Evolutionary conservation across 805 yeast species (phyloP), one percentile per base, ranked within the genome.

Genomic region (Yarrowia deformans): DNA sequence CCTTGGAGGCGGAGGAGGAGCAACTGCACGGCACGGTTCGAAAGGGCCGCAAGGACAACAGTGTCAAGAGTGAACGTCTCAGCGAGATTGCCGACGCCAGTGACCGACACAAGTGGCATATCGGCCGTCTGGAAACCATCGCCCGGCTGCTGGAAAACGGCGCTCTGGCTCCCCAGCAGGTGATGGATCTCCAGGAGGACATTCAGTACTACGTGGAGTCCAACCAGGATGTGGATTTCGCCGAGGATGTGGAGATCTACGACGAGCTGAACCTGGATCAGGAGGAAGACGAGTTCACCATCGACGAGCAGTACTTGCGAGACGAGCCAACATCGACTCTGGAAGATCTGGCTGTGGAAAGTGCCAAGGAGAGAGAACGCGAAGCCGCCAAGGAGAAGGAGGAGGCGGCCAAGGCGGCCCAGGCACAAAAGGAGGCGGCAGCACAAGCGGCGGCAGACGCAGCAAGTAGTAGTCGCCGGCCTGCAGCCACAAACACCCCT

Each of bases 181-280:
- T 94, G 10, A 88, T 88, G 73, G 88, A 84, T 29, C 86, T 92
- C 69, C 88, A 89, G 76, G 98, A 94, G 67, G 98, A 94, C 77
- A 90, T 94, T 77, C 90, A 86, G 73, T 94, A 95, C 80, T 93
- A 91, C 78, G 95, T 95, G 39, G 98, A 95, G 73, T 90, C 92
- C 72, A 94, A 94, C 76, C 95, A 90, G 78, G 97, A 93, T 69
- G 93, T 88, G 5, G 97, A 93, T 75, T 94, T 93, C 77, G 89
- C 93, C 42, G 98, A 93, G 75, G 97, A 94, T 78, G 97, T 93
- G 74, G 93, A 91, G 14, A 86, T 94, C 71, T 95, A 94, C 79
- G 98, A 95, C 73, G 91, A 88, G 70, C 84, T 95, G 73, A 93
- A 89, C 54, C 84, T 93, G 54, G 87, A 85, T 55, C 84, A 84